Evolutionary conservation across 1,284 basidiomycete genomes (phyloP).

Genomic region (Papiliotrema flavescens): DNA sequence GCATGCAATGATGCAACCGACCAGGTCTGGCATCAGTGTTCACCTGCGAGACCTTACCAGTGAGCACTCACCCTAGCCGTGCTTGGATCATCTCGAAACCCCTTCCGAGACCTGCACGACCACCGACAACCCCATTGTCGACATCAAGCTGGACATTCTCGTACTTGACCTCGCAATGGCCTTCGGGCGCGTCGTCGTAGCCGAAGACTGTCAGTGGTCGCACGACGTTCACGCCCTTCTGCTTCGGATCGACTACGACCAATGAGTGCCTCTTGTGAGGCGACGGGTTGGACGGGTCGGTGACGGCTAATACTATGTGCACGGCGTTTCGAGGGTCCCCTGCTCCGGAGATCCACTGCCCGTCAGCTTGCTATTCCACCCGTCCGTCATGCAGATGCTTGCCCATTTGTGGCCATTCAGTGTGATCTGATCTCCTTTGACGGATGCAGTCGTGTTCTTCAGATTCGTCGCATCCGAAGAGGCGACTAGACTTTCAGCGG

Average conservation of each 20-base stretch:
- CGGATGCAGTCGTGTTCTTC: conserved; percentile 72
- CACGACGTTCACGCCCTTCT: conserved; percentile 82
- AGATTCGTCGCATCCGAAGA: conserved; percentile 97
- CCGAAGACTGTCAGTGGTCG: conserved; percentile 90
- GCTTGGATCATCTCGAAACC: conserved; percentile 99
- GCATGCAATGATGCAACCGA: conserved; percentile 98
- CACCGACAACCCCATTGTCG: conserved; percentile 61
- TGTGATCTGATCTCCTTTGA: conserved; percentile 81
- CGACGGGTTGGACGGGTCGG: conserved; percentile 44
- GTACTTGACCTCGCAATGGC: conserved; percentile 92
- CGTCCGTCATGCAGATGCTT: too few relatives aligned
- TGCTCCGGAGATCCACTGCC: conserved; percentile 89
- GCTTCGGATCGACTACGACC: conserved; percentile 83
- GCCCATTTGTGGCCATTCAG: conserved; percentile 98
- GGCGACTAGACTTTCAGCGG: conserved; percentile 58
- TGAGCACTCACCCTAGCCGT: conserved; percentile 69
- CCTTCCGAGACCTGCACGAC: conserved; percentile 67
- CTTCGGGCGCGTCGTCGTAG: conserved; percentile 91
- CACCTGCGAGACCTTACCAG: neutral
- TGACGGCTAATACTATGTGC: conserved; percentile 78
- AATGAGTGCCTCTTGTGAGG: conserved; percentile 84
- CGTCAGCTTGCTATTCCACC: neutral
- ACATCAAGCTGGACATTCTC: conserved; percentile 86
- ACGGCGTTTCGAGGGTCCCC: conserved; percentile 86
- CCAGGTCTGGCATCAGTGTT: conserved; percentile 62